phyloP scores from a whole-genome alignment of 495 filamentous ascomycete genomes.

The Penicillium subrubescens region DNA sequence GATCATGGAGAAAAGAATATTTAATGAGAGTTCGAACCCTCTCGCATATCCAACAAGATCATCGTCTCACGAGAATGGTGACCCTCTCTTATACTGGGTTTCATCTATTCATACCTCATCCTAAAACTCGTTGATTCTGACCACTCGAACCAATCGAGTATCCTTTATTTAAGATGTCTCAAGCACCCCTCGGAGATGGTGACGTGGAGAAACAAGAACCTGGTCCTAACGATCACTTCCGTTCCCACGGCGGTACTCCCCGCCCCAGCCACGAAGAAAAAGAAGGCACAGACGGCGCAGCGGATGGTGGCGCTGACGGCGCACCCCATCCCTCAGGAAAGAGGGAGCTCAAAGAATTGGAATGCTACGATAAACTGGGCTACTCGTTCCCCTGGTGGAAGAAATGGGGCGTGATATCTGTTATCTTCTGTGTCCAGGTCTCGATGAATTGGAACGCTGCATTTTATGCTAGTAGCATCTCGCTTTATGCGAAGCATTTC shows the following conservation, averaged over 20 bases:
- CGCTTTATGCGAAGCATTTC: conserved; percentile 63
- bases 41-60: background rate
- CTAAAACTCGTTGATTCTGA: conserved; percentile 2
- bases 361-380: conserved; percentile 65
- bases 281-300: conserved; percentile 14
- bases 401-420: conserved; percentile 74
- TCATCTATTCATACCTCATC: conserved; percentile 7
- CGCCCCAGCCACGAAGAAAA: conserved; percentile 16
- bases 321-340: conserved; percentile 37
- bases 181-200: background rate
- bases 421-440: conserved; percentile 75
- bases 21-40: background rate
- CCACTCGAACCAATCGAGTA: background rate
- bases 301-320: conserved; percentile 51
- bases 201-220: conserved; percentile 32
- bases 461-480: conserved; percentile 69
- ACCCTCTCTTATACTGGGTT: background rate
- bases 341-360: conserved; percentile 61
- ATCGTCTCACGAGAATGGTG: background rate
- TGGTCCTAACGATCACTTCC: conserved; percentile 9
- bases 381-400: conserved; percentile 64
- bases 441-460: conserved; percentile 88
- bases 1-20: background rate
- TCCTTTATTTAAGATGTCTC: conserved; percentile 13
- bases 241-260: conserved; percentile 17